Percentiles rank a stretch among this genome's conserved stretches.
phyloP scores from a whole-genome alignment of 306 rosid genomes.

The Boehmeria nivea region DNA sequence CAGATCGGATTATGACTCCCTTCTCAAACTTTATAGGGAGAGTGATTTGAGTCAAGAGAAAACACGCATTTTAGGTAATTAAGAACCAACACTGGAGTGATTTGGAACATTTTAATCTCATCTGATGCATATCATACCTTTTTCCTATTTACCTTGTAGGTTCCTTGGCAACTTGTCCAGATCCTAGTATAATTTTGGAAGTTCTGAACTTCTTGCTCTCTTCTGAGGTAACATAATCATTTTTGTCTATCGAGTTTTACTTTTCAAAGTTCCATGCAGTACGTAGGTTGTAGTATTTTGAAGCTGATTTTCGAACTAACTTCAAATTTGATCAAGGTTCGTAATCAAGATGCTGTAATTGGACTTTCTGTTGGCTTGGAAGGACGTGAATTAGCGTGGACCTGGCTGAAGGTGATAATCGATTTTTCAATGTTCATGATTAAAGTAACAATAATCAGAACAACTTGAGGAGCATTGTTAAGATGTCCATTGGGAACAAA shows the following conservation, averaged over 20 bases:
- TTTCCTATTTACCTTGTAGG: conserved; percentile 18
- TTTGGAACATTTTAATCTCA: neutral
- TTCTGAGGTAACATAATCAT: conserved; percentile 25
- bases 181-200: conserved; percentile 37
- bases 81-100: conserved; percentile 1
- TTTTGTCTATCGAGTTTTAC: neutral
- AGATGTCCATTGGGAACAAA: no score
- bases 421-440: neutral
- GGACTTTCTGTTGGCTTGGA: conserved; percentile 49
- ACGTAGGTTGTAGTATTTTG: neutral
- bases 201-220: conserved; percentile 37
- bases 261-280: neutral
- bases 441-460: neutral
- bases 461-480: neutral
- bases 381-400: conserved; percentile 87
- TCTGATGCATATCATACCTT: neutral
- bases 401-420: conserved; percentile 68
- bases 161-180: conserved; percentile 37
- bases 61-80: conserved; percentile 74
- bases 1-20: conserved; percentile 63
- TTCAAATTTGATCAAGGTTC: conserved; percentile 45
- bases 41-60: conserved; percentile 83
- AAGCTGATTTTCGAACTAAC: conserved; percentile 16
- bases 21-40: conserved; percentile 69
- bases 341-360: conserved; percentile 65